phyloP scores from a whole-genome alignment of 768 basidiomycete genomes.

The Hericium coralloides region DNA sequence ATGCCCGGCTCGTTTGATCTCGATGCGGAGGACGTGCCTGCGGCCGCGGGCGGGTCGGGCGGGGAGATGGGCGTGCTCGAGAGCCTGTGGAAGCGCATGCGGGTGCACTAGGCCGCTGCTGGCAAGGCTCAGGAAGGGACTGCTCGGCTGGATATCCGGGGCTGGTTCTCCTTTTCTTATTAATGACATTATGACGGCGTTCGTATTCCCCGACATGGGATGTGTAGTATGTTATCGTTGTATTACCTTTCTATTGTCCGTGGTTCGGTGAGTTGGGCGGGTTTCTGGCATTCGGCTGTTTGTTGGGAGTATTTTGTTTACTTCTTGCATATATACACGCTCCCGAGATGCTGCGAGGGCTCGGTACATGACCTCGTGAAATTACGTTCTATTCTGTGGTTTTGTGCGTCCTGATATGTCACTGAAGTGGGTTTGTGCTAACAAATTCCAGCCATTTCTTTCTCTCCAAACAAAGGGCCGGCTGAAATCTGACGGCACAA shows the following conservation, averaged over 20 bases:
- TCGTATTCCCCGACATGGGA: background rate
- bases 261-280: background rate
- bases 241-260: background rate
- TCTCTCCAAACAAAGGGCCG: no score
- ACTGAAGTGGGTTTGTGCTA: no score
- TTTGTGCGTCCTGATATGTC: no score
- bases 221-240: background rate
- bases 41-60: background rate
- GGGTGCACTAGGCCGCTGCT: no score
- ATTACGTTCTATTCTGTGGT: no score
- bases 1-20: conserved; percentile 11
- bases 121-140: background rate
- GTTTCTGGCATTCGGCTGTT: background rate
- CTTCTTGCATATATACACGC: no score
- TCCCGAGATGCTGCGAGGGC: no score
- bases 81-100: conserved; percentile 8
- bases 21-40: background rate
- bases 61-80: background rate
- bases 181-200: background rate
- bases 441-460: no score
- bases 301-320: no score
- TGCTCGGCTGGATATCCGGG: background rate
- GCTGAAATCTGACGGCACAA: no score
- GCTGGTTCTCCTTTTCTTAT: background rate
- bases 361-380: no score